These are phyloP conservation scores for Rhodotorula glutinis DNA, from an alignment of 1,284 basidiomycete species.

Conservation along the genomic window DNA sequence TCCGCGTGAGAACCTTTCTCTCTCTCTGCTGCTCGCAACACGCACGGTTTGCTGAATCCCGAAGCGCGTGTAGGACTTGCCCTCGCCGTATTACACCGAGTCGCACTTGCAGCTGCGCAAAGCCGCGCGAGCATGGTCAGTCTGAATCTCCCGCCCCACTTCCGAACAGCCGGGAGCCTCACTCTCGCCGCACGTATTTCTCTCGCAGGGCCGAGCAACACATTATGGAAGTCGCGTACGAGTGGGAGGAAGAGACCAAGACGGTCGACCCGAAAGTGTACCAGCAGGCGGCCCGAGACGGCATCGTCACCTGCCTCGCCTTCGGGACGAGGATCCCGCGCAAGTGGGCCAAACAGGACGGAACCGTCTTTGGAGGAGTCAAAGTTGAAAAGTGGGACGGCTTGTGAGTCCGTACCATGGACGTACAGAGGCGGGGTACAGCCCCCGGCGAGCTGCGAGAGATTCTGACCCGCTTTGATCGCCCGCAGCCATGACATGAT, in stretches of 20 bases:
- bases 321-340: slow-evolving; percentile 20
- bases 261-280: slow-evolving; percentile 41
- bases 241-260: slow-evolving; percentile 41
- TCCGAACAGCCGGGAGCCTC: background rate
- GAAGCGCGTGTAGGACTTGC: slow-evolving; percentile 37
- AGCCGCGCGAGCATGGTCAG: slow-evolving; percentile 44
- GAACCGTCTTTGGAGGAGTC: slow-evolving; percentile 48
- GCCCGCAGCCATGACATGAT: slow-evolving; percentile 36
- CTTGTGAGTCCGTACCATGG: slow-evolving; percentile 42
- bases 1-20: slow-evolving; percentile 10
- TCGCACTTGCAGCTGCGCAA: slow-evolving; percentile 48
- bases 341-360: slow-evolving; percentile 38
- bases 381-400: slow-evolving; percentile 48
- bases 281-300: slow-evolving; percentile 43
- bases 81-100: slow-evolving; percentile 50
- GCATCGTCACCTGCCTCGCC: slow-evolving; percentile 45
- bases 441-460: no score
- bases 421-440: no score
- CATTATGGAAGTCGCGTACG: slow-evolving; percentile 28
- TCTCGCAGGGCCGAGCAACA: slow-evolving; percentile 20
- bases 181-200: no score
- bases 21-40: no score
- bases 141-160: background rate
- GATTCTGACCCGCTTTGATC: background rate
- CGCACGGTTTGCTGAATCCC: no score